Evolutionary conservation across 176 grass and related monocot genomes (phyloP), one percentile per base, ranked within the genome.

Genomic region (Oryza australiensis): DNA sequence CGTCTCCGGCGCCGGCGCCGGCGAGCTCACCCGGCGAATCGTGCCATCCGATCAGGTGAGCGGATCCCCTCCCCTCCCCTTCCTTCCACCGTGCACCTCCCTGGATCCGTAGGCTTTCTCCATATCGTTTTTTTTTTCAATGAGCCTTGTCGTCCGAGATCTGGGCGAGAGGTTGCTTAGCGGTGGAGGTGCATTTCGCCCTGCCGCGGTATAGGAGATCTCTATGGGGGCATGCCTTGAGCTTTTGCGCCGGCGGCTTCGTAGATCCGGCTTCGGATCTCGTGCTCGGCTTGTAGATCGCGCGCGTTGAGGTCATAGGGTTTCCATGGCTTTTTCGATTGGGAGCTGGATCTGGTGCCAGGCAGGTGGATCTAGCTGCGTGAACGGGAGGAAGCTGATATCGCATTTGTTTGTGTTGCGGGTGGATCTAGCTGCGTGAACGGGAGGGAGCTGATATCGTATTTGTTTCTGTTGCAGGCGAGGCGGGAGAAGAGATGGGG

Each of bases 401-500:
- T 10, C 2, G 3, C 45, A 27, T 73, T 22, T 81, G 76, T 28
- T 59, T 66, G 66, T 8, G 60, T 49, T 64, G 35, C 35, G 8
- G 35, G 9, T 78, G 79, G 89, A 85, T 91, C 78, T 91, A 64
- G 66, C 35, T 5, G 15, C 48, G 6, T 35, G 7, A 33, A 26
- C 62, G 68, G n/a, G 48, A 9, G n/a, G n/a, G n/a, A n/a, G n/a
- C n/a, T n/a, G n/a, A n/a, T n/a, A n/a, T n/a, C n/a, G n/a, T n/a
- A n/a, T n/a, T n/a, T n/a, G n/a, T n/a, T n/a, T 20, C 18, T 72
- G 51, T 59, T 81, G 68, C 82, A 92, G 83, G 73, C 57, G 69
- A 65, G 68, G 70, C 46, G 13, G 48, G 68, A 74, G 83, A 57
- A 33, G 53, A 89, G 76, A 92, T 92, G 90, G 90, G 90, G 80